Conservation (phyloP, 129 eudicot species). For the Deinandra increscens region DNA sequence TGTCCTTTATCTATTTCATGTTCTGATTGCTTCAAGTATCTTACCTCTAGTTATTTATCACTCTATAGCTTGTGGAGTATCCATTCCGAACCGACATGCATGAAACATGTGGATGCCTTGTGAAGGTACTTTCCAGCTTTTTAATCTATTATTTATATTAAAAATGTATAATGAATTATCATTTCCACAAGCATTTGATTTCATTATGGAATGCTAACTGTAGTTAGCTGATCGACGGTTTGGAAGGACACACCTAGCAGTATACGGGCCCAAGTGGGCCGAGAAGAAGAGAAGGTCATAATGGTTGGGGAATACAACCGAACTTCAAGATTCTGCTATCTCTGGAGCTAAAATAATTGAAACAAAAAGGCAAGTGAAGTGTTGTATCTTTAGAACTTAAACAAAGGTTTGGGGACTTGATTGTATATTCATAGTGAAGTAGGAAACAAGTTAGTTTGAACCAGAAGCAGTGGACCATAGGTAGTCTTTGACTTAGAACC, state of each 20-base stretch:
- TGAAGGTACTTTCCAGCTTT: slow-evolving; percentile 53
- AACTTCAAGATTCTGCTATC: neutral
- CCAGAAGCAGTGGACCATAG: slow-evolving; percentile 29
- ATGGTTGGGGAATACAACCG: neutral
- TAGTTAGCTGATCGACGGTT: slow-evolving; percentile 92
- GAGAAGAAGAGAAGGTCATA: slow-evolving; percentile 54
- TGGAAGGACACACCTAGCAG: slow-evolving; percentile 88
- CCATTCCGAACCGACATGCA: slow-evolving; percentile 81
- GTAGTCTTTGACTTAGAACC: slow-evolving; percentile 43
- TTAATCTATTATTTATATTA: slow-evolving; percentile 6
- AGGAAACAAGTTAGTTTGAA: slow-evolving; percentile 27
- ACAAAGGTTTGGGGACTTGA: slow-evolving; percentile 11
- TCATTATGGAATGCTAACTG: slow-evolving; percentile 14
- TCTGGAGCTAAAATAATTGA: neutral
- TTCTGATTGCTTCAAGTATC: neutral
- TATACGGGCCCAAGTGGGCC: slow-evolving; percentile 95
- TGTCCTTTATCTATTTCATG: neutral
- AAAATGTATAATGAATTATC: neutral
- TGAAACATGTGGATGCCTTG: slow-evolving; percentile 80
- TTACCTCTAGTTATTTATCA: slow-evolving; percentile 15
- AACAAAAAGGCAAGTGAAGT: slow-evolving; percentile 13
- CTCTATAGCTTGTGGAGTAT: slow-evolving; percentile 78
- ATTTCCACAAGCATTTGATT: neutral
- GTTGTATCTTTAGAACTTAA: slow-evolving; percentile 16
- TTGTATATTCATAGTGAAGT: slow-evolving; percentile 25